Conservation (phyloP, 208 protist species). For the Crithidia brevicula region DNA sequence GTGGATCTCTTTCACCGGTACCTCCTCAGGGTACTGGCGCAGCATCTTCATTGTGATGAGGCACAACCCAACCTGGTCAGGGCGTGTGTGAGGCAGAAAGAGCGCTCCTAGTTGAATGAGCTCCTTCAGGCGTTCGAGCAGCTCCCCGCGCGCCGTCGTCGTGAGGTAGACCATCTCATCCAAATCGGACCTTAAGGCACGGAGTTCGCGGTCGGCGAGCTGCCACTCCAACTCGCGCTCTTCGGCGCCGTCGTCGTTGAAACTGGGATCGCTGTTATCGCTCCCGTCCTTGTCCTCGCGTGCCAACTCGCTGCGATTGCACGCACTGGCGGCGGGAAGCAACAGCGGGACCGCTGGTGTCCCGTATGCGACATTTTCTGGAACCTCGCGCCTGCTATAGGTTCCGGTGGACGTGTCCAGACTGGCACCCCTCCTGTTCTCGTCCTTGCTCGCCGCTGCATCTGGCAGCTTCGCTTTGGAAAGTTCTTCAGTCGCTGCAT, state of each 20-base stretch:
- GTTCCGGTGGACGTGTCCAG: not conserved
- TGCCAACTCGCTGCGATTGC: not conserved
- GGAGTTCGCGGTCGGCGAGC: slow-evolving; percentile 51
- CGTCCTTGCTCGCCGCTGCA: too few species aligned
- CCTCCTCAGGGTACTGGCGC: slow-evolving; percentile 62
- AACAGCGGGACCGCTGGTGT: not conserved
- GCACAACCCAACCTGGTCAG: slow-evolving; percentile 46
- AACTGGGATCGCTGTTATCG: not conserved
- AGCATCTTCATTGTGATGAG: slow-evolving; percentile 69
- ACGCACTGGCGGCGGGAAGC: not conserved
- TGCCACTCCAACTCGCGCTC: slow-evolving; percentile 39
- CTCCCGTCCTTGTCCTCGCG: not conserved
- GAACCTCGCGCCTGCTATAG: not conserved
- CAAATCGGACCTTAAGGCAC: slow-evolving; percentile 52
- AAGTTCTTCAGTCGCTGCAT: too few species aligned
- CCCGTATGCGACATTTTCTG: not conserved
- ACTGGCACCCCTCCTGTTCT: too few species aligned
- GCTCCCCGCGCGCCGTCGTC: slow-evolving; percentile 39
- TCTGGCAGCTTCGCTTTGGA: too few species aligned
- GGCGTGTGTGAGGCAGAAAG: slow-evolving; percentile 66
- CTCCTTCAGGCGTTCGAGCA: slow-evolving; percentile 53
- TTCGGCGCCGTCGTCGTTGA: slow-evolving; percentile 8
- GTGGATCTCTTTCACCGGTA: slow-evolving; percentile 68
- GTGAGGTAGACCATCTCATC: slow-evolving; percentile 62
- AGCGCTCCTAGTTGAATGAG: slow-evolving; percentile 40